A percentile compares a stretch with the other conserved stretches of the same genome.
phyloP scores from a whole-genome alignment of 2,329 filamentous ascomycete species.

The Pseudogymnoascus sp. region DNA sequence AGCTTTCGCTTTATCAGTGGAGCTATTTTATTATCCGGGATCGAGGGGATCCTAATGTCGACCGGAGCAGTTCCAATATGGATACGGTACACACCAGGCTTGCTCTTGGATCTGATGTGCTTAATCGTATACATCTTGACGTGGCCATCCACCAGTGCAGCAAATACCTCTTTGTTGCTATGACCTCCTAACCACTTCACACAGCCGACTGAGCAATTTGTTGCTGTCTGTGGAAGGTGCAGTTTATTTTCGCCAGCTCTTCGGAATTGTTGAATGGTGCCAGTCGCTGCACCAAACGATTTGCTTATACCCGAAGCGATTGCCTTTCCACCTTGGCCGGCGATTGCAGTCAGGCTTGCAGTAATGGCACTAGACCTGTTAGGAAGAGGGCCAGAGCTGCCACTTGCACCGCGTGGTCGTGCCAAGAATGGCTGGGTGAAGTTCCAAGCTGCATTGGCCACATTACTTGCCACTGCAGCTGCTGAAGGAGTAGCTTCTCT shows the following conservation, averaged over 20 bases:
- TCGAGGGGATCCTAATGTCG: conserved; percentile 58
- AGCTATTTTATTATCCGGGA: conserved; percentile 53
- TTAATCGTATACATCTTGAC: conserved; percentile 52
- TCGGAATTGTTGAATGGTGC: conserved; percentile 61
- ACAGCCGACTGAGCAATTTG: conserved; percentile 49
- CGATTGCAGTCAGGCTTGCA: conserved; percentile 35
- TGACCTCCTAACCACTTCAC: conserved; percentile 55
- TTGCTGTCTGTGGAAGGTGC: conserved; percentile 51
- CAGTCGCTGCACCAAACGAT: conserved; percentile 63
- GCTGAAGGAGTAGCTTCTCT: conserved; percentile 40
- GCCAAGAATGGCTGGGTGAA: conserved; percentile 27
- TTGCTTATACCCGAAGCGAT: conserved; percentile 67
- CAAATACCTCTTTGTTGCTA: conserved; percentile 54
- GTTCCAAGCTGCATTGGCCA: conserved; percentile 28
- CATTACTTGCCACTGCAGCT: conserved; percentile 27
- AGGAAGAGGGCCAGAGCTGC: conserved; percentile 1
- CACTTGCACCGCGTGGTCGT: conserved; percentile 27
- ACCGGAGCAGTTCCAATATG: conserved; percentile 51
- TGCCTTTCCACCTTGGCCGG: conserved; percentile 64
- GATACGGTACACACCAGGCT: conserved; percentile 44
- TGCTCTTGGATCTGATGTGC: conserved; percentile 42
- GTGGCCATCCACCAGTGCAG: conserved; percentile 47
- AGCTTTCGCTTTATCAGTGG: conserved; percentile 49
- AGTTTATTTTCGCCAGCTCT: conserved; percentile 71
- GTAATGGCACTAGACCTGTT: conserved; percentile 25